A percentile compares a stretch with the other conserved stretches of the same genome.
Conservation (phyloP, 768 basidiomycete genomes). For the Trichaptum fuscoviolaceum region DNA sequence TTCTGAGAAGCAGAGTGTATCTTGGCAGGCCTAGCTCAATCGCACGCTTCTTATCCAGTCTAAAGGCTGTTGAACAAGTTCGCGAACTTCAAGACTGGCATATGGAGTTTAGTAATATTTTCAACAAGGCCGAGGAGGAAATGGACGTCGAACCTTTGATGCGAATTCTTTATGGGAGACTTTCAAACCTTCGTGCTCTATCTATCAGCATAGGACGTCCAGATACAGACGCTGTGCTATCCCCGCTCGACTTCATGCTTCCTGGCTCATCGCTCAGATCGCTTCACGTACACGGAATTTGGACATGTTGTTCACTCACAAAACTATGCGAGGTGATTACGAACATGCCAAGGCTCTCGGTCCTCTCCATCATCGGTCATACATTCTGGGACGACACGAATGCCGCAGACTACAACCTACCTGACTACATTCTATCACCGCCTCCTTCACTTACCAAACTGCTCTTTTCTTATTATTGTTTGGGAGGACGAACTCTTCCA, state of each 20-base stretch:
- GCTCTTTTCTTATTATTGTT: neutral
- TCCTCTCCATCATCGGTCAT: neutral
- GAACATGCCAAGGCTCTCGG: neutral
- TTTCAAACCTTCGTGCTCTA: neutral
- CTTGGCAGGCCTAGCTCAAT: neutral
- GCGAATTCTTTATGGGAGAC: neutral
- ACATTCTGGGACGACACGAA: neutral
- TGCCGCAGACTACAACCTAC: neutral
- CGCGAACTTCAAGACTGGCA: neutral
- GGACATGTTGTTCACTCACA: neutral
- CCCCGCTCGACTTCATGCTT: neutral
- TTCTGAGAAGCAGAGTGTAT: neutral
- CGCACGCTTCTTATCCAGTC: neutral
- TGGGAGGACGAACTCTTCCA: neutral
- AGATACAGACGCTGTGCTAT: neutral
- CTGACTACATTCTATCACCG: neutral
- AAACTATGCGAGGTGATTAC: neutral
- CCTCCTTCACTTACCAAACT: neutral
- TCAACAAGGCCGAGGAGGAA: neutral
- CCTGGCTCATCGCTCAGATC: neutral
- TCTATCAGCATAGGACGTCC: neutral
- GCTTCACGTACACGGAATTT: neutral
- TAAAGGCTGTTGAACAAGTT: neutral
- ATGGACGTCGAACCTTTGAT: neutral
- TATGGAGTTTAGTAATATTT: neutral